Base-by-base conservation (phyloP, 768 basidiomycete species). In the Tricholoma sp. region DNA sequence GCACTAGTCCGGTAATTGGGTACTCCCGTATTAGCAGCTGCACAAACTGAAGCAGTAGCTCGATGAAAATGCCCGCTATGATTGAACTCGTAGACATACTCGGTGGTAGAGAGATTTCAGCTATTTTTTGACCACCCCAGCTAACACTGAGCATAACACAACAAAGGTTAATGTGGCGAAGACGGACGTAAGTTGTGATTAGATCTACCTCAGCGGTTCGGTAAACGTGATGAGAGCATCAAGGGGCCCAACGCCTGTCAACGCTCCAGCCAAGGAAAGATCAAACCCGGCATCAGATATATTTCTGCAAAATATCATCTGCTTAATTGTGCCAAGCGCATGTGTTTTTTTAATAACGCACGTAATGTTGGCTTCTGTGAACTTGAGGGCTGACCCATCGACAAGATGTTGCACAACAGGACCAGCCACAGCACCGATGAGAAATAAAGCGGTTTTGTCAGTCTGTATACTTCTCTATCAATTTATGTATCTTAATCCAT, bases 341-440 rank as follows among this genome's bases (percentile, higher is more conserved):
- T 45, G 19, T 24, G 19, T 24, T 21, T 41, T n/a, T 6, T 12
- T 16, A 19, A 12, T 41, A 11, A 69, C 75, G 3, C 64, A 81
- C 79, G 78, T 81, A 62, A 89, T 84, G 55, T 83, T 81, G 2
- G 83, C 88, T 46, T 75, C 72, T 29, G 64, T 74, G 66, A 88
- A 89, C 7, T 73, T 71, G 50, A 89, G 66, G 5, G 73, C 59
- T 0, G 87, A 76, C 18, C 74, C 75, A 49, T 84, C 78, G 22
- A 89, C 86, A 14, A 90, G 76, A 61, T 77, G 73, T 67, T 88
- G 88, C 2, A 83, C 80, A 27, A 85, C 72, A 12, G 87, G 85
- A 16, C 78, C 83, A 41, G 86, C 84, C 29, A 89, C 84, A 3
- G 81, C 85, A n/a, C 86, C 85, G 39, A 89, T 84, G 51, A 89